Base-by-base conservation (phyloP, 495 filamentous ascomycete genomes). In the Neurospora sp. region DNA sequence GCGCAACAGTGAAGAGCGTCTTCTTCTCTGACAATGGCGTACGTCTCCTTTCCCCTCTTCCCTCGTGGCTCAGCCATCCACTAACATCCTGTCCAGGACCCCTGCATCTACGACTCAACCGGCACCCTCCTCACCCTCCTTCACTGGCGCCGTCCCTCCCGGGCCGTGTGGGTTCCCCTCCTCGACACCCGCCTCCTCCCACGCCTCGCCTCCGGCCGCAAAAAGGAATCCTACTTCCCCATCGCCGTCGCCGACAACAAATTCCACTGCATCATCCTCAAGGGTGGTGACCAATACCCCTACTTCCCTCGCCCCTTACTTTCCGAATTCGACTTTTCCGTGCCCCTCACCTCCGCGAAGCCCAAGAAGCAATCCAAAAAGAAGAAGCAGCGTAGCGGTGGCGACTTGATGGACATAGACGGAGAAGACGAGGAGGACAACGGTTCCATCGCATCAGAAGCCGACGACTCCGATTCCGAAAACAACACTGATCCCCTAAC, bases 231-330 rank as follows among this genome's bases (percentile, higher is more conserved):
- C 0, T 99, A 99, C 82, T 99, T 94, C 90, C 96, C 96, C 0
- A 93, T 99, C 39, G 96, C 95, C 11, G 94, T 98, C 3, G 94
- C 94, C 19, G 89, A 94, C 75, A 87, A 91, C 75, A 96, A 92
- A 78, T 99, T 99, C 82, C 94, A 98, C 84, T 98, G 96, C 82
- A 97, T 98, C 82, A 98, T 99, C 76, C 91, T 99, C 76, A 98
- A 99, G 79, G 96, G 96, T 72, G 92, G 91, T 15, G 96, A 99
- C 77, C 87, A 91, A 78, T 89, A 98, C 79, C 96, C 96, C 4
- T 97, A 97, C 85, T 98, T 98, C 84, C 96, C 96, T 1, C 91
- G 93, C 6, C 94, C 96, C 0, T 83, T 98, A 54, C 91, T 99
- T 43, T 92, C 89, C 73, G 96, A 99, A 81, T 98, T 98, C 78